Conservation (phyloP, 805 yeast species). For the Teunomyces cretensis region DNA sequence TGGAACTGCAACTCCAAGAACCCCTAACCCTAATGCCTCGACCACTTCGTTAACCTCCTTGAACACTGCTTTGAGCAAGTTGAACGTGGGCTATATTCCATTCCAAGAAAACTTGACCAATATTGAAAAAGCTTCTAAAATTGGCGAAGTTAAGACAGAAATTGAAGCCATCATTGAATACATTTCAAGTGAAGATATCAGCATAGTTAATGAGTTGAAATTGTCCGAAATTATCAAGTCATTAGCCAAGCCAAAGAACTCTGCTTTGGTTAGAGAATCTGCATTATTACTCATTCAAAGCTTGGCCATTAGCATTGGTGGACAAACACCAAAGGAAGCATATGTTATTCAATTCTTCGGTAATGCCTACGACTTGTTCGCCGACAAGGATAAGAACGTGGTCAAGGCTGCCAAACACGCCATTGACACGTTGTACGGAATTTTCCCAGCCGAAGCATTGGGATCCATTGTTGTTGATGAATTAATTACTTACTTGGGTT, state of each 20-base stretch:
- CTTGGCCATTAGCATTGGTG: conserved; percentile 58
- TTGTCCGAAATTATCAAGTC: conserved; percentile 62
- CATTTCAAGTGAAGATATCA: conserved; percentile 44
- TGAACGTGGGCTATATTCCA: conserved; percentile 59
- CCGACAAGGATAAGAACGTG: conserved; percentile 87
- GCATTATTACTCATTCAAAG: conserved; percentile 64
- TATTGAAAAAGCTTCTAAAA: conserved; percentile 50
- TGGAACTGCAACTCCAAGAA: conserved; percentile 35
- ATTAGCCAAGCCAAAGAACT: conserved; percentile 70
- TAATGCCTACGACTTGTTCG: conserved; percentile 64
- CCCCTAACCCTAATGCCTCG: conserved; percentile 44
- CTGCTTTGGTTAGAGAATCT: conserved; percentile 75
- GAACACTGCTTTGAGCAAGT: conserved; percentile 64
- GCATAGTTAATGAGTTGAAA: conserved; percentile 60
- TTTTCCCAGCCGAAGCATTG: conserved; percentile 75
- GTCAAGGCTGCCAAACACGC: conserved; percentile 84
- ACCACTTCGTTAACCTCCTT: conserved; percentile 74
- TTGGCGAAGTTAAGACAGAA: conserved; percentile 55
- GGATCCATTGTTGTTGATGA: conserved; percentile 67
- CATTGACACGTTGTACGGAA: conserved; percentile 63
- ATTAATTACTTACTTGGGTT: conserved; percentile 60
- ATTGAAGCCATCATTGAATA: conserved; percentile 52
- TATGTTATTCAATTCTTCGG: conserved; percentile 64
- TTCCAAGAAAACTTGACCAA: conserved; percentile 55
- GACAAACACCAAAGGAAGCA: conserved; percentile 72